These are phyloP conservation scores for Cryptosporidium sp. DNA, from an alignment of 169 alveolate species.

Conservation along the genomic window DNA sequence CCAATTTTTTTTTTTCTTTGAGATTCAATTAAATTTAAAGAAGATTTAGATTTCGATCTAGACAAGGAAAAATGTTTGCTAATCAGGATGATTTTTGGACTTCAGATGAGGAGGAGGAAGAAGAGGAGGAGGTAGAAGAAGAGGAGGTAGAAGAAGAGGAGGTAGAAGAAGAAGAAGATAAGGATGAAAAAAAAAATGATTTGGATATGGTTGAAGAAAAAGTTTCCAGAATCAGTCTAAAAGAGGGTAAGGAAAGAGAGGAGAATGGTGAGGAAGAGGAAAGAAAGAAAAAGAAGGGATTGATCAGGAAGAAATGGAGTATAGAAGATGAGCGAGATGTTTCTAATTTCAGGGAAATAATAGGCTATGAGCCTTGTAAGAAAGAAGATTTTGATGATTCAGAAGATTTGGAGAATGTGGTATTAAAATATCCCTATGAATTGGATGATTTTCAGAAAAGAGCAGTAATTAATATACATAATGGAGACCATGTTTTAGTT, in stretches of 20 bases:
- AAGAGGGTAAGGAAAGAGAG: too few relatives aligned
- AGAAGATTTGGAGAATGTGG: slow-evolving; percentile 65
- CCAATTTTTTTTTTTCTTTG: too few relatives aligned
- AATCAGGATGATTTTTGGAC: slow-evolving; percentile 72
- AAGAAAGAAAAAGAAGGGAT: background rate
- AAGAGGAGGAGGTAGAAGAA: background rate
- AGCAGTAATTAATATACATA: slow-evolving; percentile 92
- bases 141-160: background rate
- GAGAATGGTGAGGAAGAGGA: background rate
- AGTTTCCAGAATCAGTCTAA: too few relatives aligned
- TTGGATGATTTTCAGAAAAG: slow-evolving; percentile 97
- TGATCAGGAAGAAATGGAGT: slow-evolving; percentile 59
- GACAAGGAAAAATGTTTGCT: slow-evolving; percentile 16
- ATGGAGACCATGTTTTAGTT: slow-evolving; percentile 94
- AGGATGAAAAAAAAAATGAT: background rate
- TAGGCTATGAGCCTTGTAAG: slow-evolving; percentile 37
- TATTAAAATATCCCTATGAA: slow-evolving; percentile 92
- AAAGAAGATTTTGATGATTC: background rate
- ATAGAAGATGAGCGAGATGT: slow-evolving; percentile 25
- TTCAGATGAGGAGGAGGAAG: slow-evolving; percentile 59
- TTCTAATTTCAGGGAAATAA: background rate
- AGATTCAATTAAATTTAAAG: too few relatives aligned
- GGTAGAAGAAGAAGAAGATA: background rate
- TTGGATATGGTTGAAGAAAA: too few relatives aligned
- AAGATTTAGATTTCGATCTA: background rate